Evolutionary conservation across 192 early-diverging fungal species (phyloP), one percentile per base, ranked within the genome.

Genomic region (Entomortierella lignicola): DNA sequence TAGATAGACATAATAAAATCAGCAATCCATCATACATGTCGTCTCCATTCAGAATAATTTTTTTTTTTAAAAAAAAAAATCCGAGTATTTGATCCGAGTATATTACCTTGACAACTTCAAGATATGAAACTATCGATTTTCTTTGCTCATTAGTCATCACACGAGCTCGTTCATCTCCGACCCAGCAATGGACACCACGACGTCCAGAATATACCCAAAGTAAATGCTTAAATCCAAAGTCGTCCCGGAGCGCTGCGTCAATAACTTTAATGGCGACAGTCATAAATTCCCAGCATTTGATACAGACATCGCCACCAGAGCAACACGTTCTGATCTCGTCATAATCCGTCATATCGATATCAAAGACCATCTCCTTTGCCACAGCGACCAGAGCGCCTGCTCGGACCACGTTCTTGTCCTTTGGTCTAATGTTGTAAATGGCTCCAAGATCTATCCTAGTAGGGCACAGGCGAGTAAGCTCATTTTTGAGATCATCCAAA

Each of bases 271-370:
- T 95, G 18, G 96, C 89, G 29, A 98, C 83, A 0, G 90, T 92
- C 95, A 99, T 97, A 51, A 97, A 97, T 63, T 89, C 82, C 97
- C 97, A 99, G 82, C 97, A 99, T 81, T 91, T 95, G 13, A 26
- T 55, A 69, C 97, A 99, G 27, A 99, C 92, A 69, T 89, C 85
- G 20, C 91, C 97, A 65, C 94, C 95, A 42, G 85, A 89, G 85
- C 96, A 99, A 77, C 97, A 99, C 8, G 95, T 97, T 48, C 97
- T 88, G 50, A 99, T 89, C 34, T 98, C 96, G 81, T 99, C 97
- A 70, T 99, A 99, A 82, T 99, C 98, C 1, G 96, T 97, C 95
- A 99, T 95, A 87, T 99, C 98, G 65, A 99, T 97, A 92, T 99
- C 98, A 88, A 99, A 96, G 31, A 99, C 94, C 43, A 99, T 83